Evolutionary conservation across 2,329 filamentous ascomycete genomes (phyloP).

Genomic region (Pyrenophora seminiperda): DNA sequence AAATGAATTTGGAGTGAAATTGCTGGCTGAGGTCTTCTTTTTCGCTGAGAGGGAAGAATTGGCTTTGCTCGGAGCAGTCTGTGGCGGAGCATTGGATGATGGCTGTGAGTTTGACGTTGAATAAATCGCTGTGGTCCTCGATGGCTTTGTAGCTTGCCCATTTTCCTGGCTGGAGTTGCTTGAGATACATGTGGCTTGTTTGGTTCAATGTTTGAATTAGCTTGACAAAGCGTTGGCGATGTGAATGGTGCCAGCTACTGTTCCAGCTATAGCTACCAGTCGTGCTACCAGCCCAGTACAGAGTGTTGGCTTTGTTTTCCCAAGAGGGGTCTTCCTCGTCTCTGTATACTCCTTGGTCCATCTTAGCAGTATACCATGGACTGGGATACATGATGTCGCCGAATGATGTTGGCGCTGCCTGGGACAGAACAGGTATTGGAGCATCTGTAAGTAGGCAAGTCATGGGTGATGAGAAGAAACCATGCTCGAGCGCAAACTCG

Average conservation of each 20-base stretch:
- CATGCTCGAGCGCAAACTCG: slow-evolving; percentile 53
- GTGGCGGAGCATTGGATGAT: slow-evolving; percentile 52
- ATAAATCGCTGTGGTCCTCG: slow-evolving; percentile 45
- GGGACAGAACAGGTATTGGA: slow-evolving; percentile 56
- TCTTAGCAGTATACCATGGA: slow-evolving; percentile 54
- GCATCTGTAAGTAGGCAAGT: slow-evolving; percentile 52
- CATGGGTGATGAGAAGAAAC: slow-evolving; percentile 53
- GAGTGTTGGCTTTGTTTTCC: slow-evolving; percentile 55
- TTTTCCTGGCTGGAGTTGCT: not conserved
- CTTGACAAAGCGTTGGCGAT: slow-evolving; percentile 55
- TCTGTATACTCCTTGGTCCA: slow-evolving; percentile 50
- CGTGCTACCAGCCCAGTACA: slow-evolving; percentile 64
- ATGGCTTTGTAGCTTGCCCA: slow-evolving; percentile 4
- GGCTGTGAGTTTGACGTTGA: slow-evolving; percentile 54
- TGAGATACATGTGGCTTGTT: slow-evolving; percentile 13
- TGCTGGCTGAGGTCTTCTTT: slow-evolving; percentile 2
- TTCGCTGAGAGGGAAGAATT: slow-evolving; percentile 17
- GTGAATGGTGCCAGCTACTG: slow-evolving; percentile 50
- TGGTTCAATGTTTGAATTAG: slow-evolving; percentile 31
- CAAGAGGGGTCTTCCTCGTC: slow-evolving; percentile 52
- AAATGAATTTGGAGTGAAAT: slow-evolving; percentile 17
- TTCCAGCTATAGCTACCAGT: slow-evolving; percentile 55
- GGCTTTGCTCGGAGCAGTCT: slow-evolving; percentile 16
- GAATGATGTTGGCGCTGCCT: slow-evolving; percentile 54
- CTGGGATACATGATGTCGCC: slow-evolving; percentile 57